Evolutionary conservation across 23 red algal species (phyloP), one percentile per base, ranked within the genome.

Genomic region (Gracilaria vermiculophylla): DNA sequence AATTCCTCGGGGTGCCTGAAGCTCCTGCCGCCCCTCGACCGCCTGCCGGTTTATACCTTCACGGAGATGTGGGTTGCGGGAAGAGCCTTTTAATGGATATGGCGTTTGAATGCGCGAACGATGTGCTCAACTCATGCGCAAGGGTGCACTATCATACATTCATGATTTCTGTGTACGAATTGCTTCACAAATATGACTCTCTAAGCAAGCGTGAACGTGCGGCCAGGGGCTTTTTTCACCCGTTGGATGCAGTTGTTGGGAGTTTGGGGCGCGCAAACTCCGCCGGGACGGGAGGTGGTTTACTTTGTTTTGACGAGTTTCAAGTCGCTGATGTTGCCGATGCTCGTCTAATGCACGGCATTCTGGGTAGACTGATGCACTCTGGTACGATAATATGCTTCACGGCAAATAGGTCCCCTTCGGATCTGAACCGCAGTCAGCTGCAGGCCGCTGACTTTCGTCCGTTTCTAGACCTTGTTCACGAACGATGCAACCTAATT

Each of bases 221-320:
- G 20, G 28, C 11, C 20, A 69, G 51, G 12, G 48, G 47, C 2
- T 51, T 87, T 35, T 71, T 69, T 41, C 80, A 87, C 40, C 84
- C 84, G 20, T 47, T 88, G 15, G 84, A 88, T 29, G 69, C 69
- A 3, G 84, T 88, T 40, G 84, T 88, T 42, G 84, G 69, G 28
- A 58, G 69, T 34, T 29, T 88, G 69, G 69, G 84, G 32, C 62
- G 84, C n/a, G 53, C 36, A 44, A 88, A 88, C 56, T 48, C 69
- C 9, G 69, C 84, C 2, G 69, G 40, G 14, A 61, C 84, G 20
- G 84, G 84, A n/a, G 83, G 84, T 19, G 84, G 84, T 41, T 56
- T 98, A 42, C 83, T 98, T 58, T 98, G 91, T 52, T 90, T 98
- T 60, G 95, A 98, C 75, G 95, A 98, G 65, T 90, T 98, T 83